A percentile compares a stretch with the other conserved stretches of the same genome.
Conservation (phyloP, 805 yeast genomes). For the Maudiozyma barnettii region DNA sequence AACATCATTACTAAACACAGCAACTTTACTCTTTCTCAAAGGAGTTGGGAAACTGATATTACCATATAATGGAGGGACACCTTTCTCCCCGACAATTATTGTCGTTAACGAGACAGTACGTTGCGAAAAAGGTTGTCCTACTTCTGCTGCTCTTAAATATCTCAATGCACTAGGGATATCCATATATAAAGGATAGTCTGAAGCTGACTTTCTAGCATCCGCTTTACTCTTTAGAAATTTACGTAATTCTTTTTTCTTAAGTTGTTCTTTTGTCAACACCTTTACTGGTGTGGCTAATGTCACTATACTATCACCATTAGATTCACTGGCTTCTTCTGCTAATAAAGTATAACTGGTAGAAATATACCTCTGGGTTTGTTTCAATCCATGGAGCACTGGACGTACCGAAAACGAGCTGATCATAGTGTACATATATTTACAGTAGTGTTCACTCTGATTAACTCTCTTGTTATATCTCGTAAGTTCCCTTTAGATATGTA, state of each 20-base stretch:
- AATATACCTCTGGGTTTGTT: neutral
- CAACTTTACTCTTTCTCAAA: constrained; percentile 51
- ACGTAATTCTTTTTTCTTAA: constrained; percentile 31
- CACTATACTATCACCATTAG: neutral
- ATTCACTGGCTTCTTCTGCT: neutral
- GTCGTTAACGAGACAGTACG: constrained; percentile 63
- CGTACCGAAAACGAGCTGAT: neutral
- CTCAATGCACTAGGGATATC: constrained; percentile 63
- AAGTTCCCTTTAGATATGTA: no score
- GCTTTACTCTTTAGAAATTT: constrained; percentile 30
- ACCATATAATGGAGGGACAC: constrained; percentile 68
- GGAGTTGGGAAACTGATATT: constrained; percentile 64
- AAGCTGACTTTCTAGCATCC: constrained; percentile 35
- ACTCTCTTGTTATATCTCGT: no score
- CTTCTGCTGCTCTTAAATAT: constrained; percentile 80
- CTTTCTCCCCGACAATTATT: constrained; percentile 60
- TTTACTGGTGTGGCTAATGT: constrained; percentile 2
- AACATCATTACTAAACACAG: constrained; percentile 57
- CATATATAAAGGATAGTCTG: constrained; percentile 56
- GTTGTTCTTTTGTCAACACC: constrained; percentile 23
- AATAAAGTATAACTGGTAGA: neutral
- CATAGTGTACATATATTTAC: no score
- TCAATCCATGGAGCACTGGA: neutral
- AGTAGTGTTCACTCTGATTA: no score
- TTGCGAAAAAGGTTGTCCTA: constrained; percentile 67